phyloP scores from a whole-genome alignment of 768 basidiomycete species.

The Atractiella rhizophila region DNA sequence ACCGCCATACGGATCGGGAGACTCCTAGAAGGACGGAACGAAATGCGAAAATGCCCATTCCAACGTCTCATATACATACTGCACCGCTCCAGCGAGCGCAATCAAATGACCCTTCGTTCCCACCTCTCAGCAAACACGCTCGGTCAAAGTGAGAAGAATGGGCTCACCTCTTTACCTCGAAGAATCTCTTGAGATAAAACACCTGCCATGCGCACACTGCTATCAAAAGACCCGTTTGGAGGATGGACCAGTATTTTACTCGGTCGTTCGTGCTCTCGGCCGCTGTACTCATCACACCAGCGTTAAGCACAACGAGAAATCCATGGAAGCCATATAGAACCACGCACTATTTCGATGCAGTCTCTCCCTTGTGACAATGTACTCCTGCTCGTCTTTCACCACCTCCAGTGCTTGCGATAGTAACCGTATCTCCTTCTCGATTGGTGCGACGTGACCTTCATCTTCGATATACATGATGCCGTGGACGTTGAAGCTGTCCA shows the following conservation, averaged over 20 bases:
- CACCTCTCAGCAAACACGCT: too few relatives aligned
- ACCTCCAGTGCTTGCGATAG: constrained; percentile 54
- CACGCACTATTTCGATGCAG: constrained; percentile 85
- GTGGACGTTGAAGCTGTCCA: constrained; percentile 98
- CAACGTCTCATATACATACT: too few relatives aligned
- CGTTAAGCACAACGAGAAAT: background rate
- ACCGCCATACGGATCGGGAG: too few relatives aligned
- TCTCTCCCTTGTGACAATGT: constrained; percentile 78
- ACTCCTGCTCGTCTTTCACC: constrained; percentile 97
- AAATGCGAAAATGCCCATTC: too few relatives aligned
- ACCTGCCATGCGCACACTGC: constrained; percentile 88
- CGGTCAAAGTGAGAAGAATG: too few relatives aligned
- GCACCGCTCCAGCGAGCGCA: too few relatives aligned
- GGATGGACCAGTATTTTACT: constrained; percentile 96
- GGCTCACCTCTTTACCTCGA: constrained; percentile 8
- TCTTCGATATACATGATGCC: constrained; percentile 82
- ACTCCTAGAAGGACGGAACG: too few relatives aligned
- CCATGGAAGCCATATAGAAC: background rate
- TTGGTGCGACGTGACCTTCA: constrained; percentile 62
- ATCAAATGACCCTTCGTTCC: too few relatives aligned
- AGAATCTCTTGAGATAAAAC: constrained; percentile 54
- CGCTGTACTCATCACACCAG: constrained; percentile 15
- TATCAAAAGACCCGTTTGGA: constrained; percentile 66
- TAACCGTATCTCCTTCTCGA: constrained; percentile 78
- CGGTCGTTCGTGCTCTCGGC: constrained; percentile 42